These are phyloP conservation scores for Auxenochlorella pyrenoidosa DNA, from an alignment of 139 green algal genomes.

Conservation along the genomic window DNA sequence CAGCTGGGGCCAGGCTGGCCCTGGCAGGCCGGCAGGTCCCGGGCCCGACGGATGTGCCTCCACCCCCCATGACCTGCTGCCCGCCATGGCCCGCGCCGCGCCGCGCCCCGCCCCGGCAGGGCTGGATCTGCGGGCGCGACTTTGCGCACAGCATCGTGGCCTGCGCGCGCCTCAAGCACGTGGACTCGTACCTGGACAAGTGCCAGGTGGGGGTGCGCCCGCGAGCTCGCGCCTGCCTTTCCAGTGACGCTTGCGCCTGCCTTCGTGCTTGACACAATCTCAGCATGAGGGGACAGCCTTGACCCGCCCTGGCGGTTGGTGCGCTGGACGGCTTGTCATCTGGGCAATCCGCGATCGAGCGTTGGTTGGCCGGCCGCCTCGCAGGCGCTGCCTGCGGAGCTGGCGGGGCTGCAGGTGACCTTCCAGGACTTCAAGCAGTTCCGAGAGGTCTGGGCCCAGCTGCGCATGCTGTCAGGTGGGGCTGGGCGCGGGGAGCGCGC, in stretches of 20 bases:
- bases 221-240: too few relatives aligned
- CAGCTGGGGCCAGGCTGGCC: too few relatives aligned
- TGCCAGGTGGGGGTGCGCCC: background rate
- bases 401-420: conserved; percentile 25
- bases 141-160: conserved; percentile 54
- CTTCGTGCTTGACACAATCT: too few relatives aligned
- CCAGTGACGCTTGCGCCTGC: too few relatives aligned
- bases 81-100: background rate
- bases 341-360: background rate
- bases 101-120: background rate
- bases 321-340: too few relatives aligned
- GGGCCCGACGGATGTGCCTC: too few relatives aligned
- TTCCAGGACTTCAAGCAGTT: conserved; percentile 37
- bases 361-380: background rate
- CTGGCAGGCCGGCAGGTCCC: too few relatives aligned
- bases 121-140: conserved; percentile 45
- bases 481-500: background rate
- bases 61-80: too few relatives aligned
- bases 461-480: conserved; percentile 24
- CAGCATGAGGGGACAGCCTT: too few relatives aligned
- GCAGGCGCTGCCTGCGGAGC: conserved; percentile 38
- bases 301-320: too few relatives aligned
- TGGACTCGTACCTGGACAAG: conserved; percentile 52
- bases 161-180: conserved; percentile 23
- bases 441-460: conserved; percentile 20